These are phyloP conservation scores for Anthostomella pinea DNA, from an alignment of 2,329 filamentous ascomycete species.

Conservation along the genomic window DNA sequence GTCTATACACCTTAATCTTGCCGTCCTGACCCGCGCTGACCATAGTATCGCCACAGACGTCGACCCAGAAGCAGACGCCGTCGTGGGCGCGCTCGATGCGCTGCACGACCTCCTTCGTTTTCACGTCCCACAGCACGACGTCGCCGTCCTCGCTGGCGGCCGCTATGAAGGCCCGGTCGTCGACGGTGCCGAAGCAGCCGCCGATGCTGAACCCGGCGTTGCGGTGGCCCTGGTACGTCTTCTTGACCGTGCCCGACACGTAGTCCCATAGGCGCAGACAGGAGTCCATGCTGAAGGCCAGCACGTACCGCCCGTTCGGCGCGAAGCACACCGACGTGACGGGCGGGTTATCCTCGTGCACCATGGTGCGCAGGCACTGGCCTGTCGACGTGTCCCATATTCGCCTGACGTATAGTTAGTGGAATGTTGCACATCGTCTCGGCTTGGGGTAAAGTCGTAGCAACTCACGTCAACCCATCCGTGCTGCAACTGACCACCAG, in stretches of 20 bases:
- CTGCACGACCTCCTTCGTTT: conserved; percentile 79
- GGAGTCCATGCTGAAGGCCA: conserved; percentile 88
- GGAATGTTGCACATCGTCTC: no score
- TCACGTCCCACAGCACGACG: conserved; percentile 87
- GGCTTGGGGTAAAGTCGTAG: conserved; percentile 4
- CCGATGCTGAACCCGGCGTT: conserved; percentile 84
- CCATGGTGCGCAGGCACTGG: conserved; percentile 89
- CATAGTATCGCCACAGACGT: conserved; percentile 55
- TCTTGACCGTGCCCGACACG: conserved; percentile 83
- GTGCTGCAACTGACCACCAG: conserved; percentile 88
- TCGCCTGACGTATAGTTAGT: conserved; percentile 49
- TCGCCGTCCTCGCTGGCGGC: conserved; percentile 86
- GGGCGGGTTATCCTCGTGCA: conserved; percentile 92
- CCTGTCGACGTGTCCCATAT: conserved; percentile 96
- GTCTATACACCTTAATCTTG: conserved; percentile 48
- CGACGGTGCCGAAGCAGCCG: conserved; percentile 74
- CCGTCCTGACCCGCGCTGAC: conserved; percentile 56
- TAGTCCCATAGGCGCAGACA: conserved; percentile 95
- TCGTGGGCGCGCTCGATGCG: conserved; percentile 50
- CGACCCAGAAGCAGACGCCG: conserved; percentile 65
- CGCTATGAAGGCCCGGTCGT: conserved; percentile 59
- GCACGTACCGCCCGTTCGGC: conserved; percentile 88
- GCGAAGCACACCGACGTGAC: conserved; percentile 89
- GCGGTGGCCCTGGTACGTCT: conserved; percentile 92
- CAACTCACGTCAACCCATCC: conserved; percentile 76